Evolutionary conservation across 192 early-diverging fungal species (phyloP), one percentile per base, ranked within the genome.

Genomic region (Backusella mclennaniae): DNA sequence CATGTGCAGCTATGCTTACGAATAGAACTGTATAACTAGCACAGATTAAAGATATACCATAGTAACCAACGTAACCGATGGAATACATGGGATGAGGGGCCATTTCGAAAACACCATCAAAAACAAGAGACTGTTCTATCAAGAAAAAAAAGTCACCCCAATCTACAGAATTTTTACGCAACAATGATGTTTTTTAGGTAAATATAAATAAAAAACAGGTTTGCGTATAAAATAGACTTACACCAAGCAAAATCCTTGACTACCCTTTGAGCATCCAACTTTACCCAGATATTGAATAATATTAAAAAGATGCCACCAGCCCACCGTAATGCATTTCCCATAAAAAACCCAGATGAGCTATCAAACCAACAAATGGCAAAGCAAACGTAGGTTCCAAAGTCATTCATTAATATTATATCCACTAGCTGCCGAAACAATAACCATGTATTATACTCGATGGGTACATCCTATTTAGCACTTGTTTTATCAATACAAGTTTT

Each of bases 91-190:
- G 97, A 78, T 99, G 97, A 35, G 96, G 96, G 0, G 95, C 95
- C 92, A 96, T 93, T 80, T 98, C 96, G 85, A 97, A 97, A 23
- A 96, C 95, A 44, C 95, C 94, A 80, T 96, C 93, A 84, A 96
- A 95, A 3, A 93, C 95, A 49, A 95, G 85, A 23, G 95, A 92
- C 79, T 92, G 92, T 76, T 95, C 93, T 46, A 95, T 87, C 68
- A 97, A 83, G 84, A 99, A 98, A 86, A 99, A 99, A 80, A 99
- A 99, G 80, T 98, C 96, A 68, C 97, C 97, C 97, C 97, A 99
- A 85, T 99, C 94, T 95, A 46, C 14, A 26, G 19, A 3, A 5
- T 26, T 4, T 33, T 71, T 70, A 29, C 19, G 23, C 1, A 36
- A 68, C 3, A 67, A 73, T 21, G 17, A n/a, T 33, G 6, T 33